These are phyloP conservation scores for Dillenia turbinata DNA, from an alignment of 164 flowering plant genomes.

Conservation along the genomic window DNA sequence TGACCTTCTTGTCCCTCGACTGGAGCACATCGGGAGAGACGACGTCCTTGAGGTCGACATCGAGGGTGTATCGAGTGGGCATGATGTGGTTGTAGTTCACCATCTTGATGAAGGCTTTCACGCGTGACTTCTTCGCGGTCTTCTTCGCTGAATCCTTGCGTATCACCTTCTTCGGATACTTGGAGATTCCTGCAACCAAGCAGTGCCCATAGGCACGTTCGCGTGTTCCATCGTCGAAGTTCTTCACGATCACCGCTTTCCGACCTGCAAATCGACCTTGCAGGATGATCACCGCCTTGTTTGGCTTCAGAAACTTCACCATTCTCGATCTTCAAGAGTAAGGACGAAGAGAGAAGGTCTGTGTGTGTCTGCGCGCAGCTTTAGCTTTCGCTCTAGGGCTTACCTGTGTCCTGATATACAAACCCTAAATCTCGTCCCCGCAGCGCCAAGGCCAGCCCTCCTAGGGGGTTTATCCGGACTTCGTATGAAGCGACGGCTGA, in stretches of 20 bases:
- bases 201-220: conserved; percentile 53
- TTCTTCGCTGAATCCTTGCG: conserved; percentile 50
- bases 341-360: no score
- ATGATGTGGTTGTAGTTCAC: conserved; percentile 37
- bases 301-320: conserved; percentile 54
- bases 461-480: no score
- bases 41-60: conserved; percentile 38
- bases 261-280: conserved; percentile 55
- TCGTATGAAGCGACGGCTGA: no score
- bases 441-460: no score
- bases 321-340: conserved; percentile 11
- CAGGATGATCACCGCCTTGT: conserved; percentile 45
- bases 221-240: conserved; percentile 54
- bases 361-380: no score
- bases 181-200: conserved; percentile 41
- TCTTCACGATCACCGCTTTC: conserved; percentile 43
- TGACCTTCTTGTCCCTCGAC: conserved; percentile 42
- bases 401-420: no score
- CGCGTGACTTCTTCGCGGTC: conserved; percentile 50
- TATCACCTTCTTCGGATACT: conserved; percentile 52
- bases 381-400: no score
- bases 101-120: conserved; percentile 44
- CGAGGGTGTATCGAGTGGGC: conserved; percentile 44
- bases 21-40: conserved; percentile 26
- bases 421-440: no score